These are phyloP conservation scores for Suillus spraguei DNA, from an alignment of 768 basidiomycete genomes.

Conservation along the genomic window DNA sequence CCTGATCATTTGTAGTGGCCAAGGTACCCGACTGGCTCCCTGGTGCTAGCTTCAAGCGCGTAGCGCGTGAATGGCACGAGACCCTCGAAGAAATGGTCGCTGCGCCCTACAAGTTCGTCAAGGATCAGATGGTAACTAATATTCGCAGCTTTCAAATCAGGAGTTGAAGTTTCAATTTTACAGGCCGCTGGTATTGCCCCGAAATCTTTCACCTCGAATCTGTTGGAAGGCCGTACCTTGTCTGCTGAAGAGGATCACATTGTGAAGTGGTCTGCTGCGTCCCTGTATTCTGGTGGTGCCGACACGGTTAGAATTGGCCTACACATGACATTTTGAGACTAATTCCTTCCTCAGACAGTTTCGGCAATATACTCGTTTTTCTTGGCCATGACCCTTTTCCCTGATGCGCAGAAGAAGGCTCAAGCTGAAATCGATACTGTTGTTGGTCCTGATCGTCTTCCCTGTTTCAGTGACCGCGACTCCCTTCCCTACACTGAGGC, in stretches of 20 bases:
- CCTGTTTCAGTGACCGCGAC: constrained; percentile 59
- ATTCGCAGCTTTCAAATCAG: background rate
- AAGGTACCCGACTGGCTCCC: constrained; percentile 62
- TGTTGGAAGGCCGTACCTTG: constrained; percentile 56
- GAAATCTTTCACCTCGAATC: constrained; percentile 57
- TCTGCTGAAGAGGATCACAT: constrained; percentile 56
- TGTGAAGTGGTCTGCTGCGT: constrained; percentile 62
- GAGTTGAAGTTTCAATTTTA: constrained; percentile 2
- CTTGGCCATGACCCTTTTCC: constrained; percentile 12
- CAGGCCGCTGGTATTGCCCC: constrained; percentile 56
- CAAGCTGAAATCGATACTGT: constrained; percentile 65
- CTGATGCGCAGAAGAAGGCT: constrained; percentile 58
- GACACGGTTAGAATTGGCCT: background rate
- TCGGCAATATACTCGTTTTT: constrained; percentile 17
- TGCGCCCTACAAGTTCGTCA: constrained; percentile 57
- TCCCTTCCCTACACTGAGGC: constrained; percentile 66
- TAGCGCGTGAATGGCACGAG: constrained; percentile 54
- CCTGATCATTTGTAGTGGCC: constrained; percentile 32
- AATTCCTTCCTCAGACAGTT: constrained; percentile 1
- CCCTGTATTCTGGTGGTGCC: constrained; percentile 29
- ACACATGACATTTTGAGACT: background rate
- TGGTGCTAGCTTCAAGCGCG: constrained; percentile 54
- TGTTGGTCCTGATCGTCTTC: constrained; percentile 60
- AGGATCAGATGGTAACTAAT: constrained; percentile 57
- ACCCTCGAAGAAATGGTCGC: constrained; percentile 61